Evolutionary conservation across 169 alveolate genomes (phyloP), one percentile per base, ranked within the genome.

Genomic region (Plasmodium vinckei): DNA sequence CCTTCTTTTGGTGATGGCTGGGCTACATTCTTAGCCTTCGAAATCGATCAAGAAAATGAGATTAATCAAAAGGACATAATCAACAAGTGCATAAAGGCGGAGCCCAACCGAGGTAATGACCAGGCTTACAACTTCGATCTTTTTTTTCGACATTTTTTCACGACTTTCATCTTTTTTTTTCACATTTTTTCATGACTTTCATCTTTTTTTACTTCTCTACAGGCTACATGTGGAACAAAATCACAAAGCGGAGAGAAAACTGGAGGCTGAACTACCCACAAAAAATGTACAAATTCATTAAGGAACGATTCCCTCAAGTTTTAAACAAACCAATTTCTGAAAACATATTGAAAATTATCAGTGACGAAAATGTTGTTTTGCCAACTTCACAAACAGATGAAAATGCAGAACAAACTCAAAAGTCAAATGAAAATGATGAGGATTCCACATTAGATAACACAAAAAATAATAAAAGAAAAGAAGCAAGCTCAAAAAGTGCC

Each of bases 1-100:
- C 96, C 96, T 9, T 88, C 96, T 60, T 82, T 96, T 54, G 99
- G 99, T 15, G 99, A 97, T 79, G 96, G 98, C 9, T 98, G 99
- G 99, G 99, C 98, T 9, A 95, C 97, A 33, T 96, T 93, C 49
- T 91, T 97, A 61, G 98, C 98, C 21, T 97, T 97, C 72, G 99
- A 98, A 77, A 93, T 96, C 65, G 98, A 96, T 64, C 75, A 93
- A 47, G 98, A 98, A 21, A 89, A 88, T 46, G 94, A 94, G 63
- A 90, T 88, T 59, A 88, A 94, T 64, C 93, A 94, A 42, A 89
- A 93, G 54, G 96, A 93, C 21, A 87, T 94, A 42, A 92, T 95
- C 51, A 93, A 93, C 87, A 90, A 92, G 39, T 94, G 96, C 87
- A 88, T 94, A 51, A 84, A 92, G 15, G 97, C 97, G 33, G 96